Conservation (phyloP, 345 rosid genomes). For the Syzygium grande region DNA sequence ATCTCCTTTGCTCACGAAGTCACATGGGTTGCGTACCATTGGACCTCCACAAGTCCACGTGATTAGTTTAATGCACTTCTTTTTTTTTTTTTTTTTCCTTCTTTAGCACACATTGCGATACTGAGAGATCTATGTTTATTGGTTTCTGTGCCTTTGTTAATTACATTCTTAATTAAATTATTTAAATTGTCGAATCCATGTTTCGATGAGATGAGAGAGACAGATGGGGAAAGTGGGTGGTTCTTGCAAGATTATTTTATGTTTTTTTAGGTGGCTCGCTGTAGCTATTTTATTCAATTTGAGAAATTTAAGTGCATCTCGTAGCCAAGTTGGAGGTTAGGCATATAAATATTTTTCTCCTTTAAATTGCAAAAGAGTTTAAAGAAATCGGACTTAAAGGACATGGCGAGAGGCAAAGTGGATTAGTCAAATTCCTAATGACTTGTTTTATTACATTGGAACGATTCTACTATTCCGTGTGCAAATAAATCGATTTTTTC, state of each 20-base stretch:
- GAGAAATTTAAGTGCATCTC: not conserved
- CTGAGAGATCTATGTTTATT: not conserved
- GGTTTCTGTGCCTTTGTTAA: not conserved
- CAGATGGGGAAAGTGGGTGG: not conserved
- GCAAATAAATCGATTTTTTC: no score
- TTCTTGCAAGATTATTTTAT: not conserved
- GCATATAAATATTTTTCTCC: not conserved
- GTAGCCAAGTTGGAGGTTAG: not conserved
- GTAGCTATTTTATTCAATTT: not conserved
- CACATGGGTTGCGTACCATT: slow-evolving; percentile 52
- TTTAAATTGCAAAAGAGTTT: not conserved
- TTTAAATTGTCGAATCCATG: not conserved
- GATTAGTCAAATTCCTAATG: not conserved
- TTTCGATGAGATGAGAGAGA: not conserved
- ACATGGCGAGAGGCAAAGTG: not conserved
- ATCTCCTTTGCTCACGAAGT: slow-evolving; percentile 18
- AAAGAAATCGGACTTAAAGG: not conserved
- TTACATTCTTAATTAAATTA: slow-evolving; percentile 5
- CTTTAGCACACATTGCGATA: slow-evolving; percentile 9
- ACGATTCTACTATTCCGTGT: not conserved
- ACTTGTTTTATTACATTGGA: not conserved
- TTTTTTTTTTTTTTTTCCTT: not conserved
- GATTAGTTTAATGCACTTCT: slow-evolving; percentile 1
- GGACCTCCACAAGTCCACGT: slow-evolving; percentile 28
- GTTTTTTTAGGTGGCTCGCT: not conserved